Evolutionary conservation across 257 asterid species (phyloP).

Genomic region (Parsonsia alboflavescens): DNA sequence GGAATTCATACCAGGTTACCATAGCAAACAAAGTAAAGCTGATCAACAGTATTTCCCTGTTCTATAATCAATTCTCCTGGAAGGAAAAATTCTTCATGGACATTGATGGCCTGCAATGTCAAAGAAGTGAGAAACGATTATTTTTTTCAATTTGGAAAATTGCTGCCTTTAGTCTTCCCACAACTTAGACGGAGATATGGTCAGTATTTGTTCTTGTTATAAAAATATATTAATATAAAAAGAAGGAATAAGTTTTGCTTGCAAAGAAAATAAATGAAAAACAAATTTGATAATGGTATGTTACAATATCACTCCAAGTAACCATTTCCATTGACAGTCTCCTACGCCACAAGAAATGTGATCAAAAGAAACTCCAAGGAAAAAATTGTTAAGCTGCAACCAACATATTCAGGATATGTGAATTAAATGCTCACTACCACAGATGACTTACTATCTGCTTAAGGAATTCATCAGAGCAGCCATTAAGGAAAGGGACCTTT

Average conservation of each 20-base stretch:
- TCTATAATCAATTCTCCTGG: slow-evolving; percentile 66
- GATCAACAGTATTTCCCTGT: slow-evolving; percentile 49
- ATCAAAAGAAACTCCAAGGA: background rate
- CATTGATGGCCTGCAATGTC: slow-evolving; percentile 38
- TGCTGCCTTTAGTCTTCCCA: background rate
- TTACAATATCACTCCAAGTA: background rate
- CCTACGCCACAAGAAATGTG: background rate
- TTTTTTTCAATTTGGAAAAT: background rate
- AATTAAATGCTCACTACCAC: background rate
- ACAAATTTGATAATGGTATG: background rate
- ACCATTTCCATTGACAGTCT: background rate
- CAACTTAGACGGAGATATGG: background rate
- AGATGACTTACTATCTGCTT: slow-evolving; percentile 51
- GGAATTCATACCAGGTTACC: slow-evolving; percentile 52
- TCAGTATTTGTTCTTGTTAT: background rate
- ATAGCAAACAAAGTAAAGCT: slow-evolving; percentile 53
- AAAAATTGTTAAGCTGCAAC: background rate
- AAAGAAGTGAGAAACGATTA: slow-evolving; percentile 1
- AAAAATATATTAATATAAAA: no score
- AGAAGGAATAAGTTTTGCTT: background rate
- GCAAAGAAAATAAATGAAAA: background rate
- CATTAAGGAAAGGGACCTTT: slow-evolving; percentile 50
- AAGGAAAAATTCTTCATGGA: slow-evolving; percentile 66
- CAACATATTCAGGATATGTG: background rate
- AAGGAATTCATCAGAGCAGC: slow-evolving; percentile 53